phyloP scores from a whole-genome alignment of 2,329 filamentous ascomycete species.

The Stachybotrys elegans region DNA sequence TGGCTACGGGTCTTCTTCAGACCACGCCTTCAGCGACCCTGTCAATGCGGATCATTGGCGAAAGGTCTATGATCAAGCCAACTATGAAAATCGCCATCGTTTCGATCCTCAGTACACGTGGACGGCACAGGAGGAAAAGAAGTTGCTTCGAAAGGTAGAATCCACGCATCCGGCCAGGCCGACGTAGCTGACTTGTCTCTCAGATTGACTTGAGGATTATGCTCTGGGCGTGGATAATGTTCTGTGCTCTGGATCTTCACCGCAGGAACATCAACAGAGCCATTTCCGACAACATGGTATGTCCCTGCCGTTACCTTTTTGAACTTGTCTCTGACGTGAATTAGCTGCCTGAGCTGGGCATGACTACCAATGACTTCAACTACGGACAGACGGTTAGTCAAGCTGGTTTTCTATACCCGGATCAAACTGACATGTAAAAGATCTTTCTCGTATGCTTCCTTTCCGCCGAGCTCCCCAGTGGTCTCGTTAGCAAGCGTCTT shows the following conservation, averaged over 20 bases:
- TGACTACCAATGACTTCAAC: slow-evolving; percentile 41
- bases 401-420: background rate
- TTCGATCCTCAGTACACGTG: slow-evolving; percentile 44
- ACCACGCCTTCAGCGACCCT: slow-evolving; percentile 45
- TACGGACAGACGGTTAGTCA: slow-evolving; percentile 31
- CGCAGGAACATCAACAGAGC: slow-evolving; percentile 41
- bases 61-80: slow-evolving; percentile 46
- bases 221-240: slow-evolving; percentile 41
- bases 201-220: slow-evolving; percentile 41
- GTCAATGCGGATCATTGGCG: slow-evolving; percentile 48
- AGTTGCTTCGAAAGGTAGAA: slow-evolving; percentile 37
- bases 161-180: no score
- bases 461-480: slow-evolving; percentile 42
- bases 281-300: slow-evolving; percentile 32
- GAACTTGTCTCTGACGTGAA: slow-evolving; percentile 4
- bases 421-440: no score
- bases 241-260: slow-evolving; percentile 40
- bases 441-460: slow-evolving; percentile 41
- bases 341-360: slow-evolving; percentile 30
- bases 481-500: slow-evolving; percentile 44
- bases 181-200: slow-evolving; percentile 24
- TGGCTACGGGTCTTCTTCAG: slow-evolving; percentile 12
- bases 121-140: slow-evolving; percentile 42
- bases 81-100: slow-evolving; percentile 57
- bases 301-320: no score